These are phyloP conservation scores for Sechiopsis laciniata DNA, from an alignment of 306 rosid genomes.

Conservation along the genomic window DNA sequence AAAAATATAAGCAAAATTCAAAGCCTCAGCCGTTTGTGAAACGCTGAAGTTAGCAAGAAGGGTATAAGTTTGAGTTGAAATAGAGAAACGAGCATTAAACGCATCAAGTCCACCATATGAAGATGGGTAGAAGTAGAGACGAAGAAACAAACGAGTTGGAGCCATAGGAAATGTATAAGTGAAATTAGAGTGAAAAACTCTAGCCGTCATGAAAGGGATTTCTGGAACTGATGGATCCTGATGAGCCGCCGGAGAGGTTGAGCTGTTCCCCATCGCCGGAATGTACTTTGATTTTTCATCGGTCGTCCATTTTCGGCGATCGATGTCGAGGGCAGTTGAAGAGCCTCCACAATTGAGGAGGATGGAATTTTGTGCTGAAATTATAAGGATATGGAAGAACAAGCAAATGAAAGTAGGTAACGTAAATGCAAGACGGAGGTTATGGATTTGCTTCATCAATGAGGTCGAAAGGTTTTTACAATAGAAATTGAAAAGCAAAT, in stretches of 20 bases:
- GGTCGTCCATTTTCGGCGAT: constrained; percentile 60
- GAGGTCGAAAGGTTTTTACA: neutral
- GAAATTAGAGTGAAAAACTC: constrained; percentile 45
- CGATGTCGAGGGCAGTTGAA: constrained; percentile 33
- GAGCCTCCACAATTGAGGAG: constrained; percentile 78
- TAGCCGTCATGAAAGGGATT: constrained; percentile 64
- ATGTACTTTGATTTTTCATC: constrained; percentile 54
- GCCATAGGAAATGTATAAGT: constrained; percentile 71
- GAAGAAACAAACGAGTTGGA: constrained; percentile 60
- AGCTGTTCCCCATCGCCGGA: constrained; percentile 32
- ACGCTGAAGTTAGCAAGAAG: constrained; percentile 69
- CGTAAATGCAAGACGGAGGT: constrained; percentile 12
- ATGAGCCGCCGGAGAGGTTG: constrained; percentile 34
- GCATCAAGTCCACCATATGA: constrained; percentile 49
- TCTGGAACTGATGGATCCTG: constrained; percentile 66
- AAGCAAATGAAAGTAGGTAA: constrained; percentile 30
- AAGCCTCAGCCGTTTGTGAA: constrained; percentile 47
- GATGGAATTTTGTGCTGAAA: constrained; percentile 42
- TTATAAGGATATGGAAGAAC: constrained; percentile 29
- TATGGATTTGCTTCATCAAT: constrained; percentile 32
- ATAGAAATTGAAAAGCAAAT: too few species aligned
- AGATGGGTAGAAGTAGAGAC: constrained; percentile 63
- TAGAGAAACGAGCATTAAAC: constrained; percentile 49
- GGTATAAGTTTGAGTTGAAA: constrained; percentile 47
- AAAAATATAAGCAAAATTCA: constrained; percentile 49